Percentiles rank a stretch among this genome's conserved stretches.
phyloP scores from a whole-genome alignment of 1,284 basidiomycete species.

The Ustilago tritici region DNA sequence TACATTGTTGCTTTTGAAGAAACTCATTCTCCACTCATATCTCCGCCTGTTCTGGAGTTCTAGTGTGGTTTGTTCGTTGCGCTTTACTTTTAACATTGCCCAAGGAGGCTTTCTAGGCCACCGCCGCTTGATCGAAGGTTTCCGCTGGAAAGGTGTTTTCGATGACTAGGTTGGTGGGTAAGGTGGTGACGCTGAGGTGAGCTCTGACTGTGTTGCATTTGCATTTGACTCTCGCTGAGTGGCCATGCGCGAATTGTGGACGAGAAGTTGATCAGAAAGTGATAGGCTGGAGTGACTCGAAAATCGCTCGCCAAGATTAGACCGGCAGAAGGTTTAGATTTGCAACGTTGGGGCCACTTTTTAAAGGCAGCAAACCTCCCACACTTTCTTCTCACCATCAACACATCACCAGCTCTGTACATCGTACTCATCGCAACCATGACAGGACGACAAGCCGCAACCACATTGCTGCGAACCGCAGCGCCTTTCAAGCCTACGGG shows the following conservation, averaged over 20 bases:
- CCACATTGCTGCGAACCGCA: slow-evolving; percentile 14
- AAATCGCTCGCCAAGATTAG: not conserved
- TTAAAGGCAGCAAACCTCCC: not conserved
- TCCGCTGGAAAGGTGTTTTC: not conserved
- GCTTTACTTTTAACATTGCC: no score
- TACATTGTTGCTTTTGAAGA: slow-evolving; percentile 15
- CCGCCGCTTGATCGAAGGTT: not conserved
- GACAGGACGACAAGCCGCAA: slow-evolving; percentile 33
- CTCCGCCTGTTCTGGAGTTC: not conserved
- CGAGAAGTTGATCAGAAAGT: not conserved
- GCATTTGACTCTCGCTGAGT: slow-evolving; percentile 10
- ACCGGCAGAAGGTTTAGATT: slow-evolving; percentile 1
- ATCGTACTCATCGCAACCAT: slow-evolving; percentile 4
- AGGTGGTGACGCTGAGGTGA: slow-evolving; percentile 1
- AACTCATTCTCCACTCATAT: slow-evolving; percentile 9
- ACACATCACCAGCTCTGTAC: not conserved
- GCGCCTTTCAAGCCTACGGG: not conserved
- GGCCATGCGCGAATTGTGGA: not conserved
- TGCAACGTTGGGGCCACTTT: slow-evolving; percentile 16
- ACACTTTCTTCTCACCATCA: slow-evolving; percentile 7
- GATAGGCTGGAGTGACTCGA: slow-evolving; percentile 17
- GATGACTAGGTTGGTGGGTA: not conserved
- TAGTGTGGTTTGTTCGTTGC: not conserved
- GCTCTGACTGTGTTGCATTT: not conserved
- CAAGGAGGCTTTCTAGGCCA: no score